Conservation (phyloP, 208 protist genomes). For the Porcisia deanei region DNA sequence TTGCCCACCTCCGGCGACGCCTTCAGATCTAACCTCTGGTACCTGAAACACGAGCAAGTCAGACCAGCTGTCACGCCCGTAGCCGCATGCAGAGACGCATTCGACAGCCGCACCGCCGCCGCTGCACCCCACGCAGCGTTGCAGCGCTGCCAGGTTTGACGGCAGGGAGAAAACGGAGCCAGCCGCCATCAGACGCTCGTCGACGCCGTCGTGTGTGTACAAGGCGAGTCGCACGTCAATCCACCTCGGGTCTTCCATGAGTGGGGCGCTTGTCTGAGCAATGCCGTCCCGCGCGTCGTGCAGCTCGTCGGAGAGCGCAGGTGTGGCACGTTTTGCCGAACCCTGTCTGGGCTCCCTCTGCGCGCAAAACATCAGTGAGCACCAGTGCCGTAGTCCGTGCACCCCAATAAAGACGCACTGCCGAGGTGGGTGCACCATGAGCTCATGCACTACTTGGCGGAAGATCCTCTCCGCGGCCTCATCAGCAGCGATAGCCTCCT, state of each 20-base stretch:
- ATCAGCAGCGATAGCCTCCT: slow-evolving; percentile 10
- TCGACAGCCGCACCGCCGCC: neutral
- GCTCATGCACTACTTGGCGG: slow-evolving; percentile 4
- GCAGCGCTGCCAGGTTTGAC: slow-evolving; percentile 14
- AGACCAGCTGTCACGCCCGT: slow-evolving; percentile 36
- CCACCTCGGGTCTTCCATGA: slow-evolving; percentile 23
- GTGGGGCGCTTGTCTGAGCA: neutral
- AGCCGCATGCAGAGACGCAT: neutral
- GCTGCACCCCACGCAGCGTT: slow-evolving; percentile 7
- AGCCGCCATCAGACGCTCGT: slow-evolving; percentile 16
- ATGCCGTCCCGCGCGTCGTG: neutral
- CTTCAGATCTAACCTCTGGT: neutral
- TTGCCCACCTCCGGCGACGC: neutral
- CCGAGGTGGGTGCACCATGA: slow-evolving; percentile 22
- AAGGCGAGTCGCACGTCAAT: slow-evolving; percentile 22
- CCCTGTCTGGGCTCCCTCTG: neutral
- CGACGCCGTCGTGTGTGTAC: slow-evolving; percentile 20
- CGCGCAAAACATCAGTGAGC: slow-evolving; percentile 8
- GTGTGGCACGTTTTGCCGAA: neutral
- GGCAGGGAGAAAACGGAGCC: slow-evolving; percentile 26
- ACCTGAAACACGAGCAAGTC: slow-evolving; percentile 35
- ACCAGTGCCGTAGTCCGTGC: slow-evolving; percentile 17
- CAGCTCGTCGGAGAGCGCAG: neutral
- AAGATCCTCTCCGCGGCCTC: slow-evolving; percentile 11
- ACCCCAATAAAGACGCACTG: slow-evolving; percentile 28